A percentile compares a stretch with the other conserved stretches of the same genome.
Conservation (phyloP, 352 stramenopile genomes). For the Phytopythium kandeliae region DNA sequence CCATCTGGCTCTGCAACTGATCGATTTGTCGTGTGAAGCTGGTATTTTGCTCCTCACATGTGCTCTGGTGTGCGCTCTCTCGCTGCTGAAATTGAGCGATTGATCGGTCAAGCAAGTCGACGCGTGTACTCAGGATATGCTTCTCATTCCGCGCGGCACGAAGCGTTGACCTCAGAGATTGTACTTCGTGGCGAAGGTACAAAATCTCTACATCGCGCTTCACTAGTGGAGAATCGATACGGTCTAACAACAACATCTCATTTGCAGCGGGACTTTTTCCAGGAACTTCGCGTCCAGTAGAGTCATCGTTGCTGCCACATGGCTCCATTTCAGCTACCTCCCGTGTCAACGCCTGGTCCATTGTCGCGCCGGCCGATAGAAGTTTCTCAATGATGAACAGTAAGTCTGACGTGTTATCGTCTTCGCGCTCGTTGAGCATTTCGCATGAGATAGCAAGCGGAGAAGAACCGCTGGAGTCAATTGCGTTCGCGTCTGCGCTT, state of each 20-base stretch:
- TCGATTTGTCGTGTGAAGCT: conserved; percentile 27
- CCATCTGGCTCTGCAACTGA: conserved; percentile 56
- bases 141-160: background rate
- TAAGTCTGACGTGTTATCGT: conserved; percentile 12
- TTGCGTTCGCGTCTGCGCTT: conserved; percentile 33
- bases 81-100: conserved; percentile 1
- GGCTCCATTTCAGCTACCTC: background rate
- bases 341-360: conserved; percentile 10
- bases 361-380: conserved; percentile 23
- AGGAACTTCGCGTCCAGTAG: background rate
- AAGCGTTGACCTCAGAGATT: conserved; percentile 3
- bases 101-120: background rate
- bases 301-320: background rate
- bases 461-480: conserved; percentile 22
- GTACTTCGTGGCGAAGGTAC: conserved; percentile 39
- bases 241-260: conserved; percentile 31
- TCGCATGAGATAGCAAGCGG: conserved; percentile 44
- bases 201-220: conserved; percentile 52
- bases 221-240: conserved; percentile 33
- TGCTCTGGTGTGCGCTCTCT: conserved; percentile 8
- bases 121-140: background rate
- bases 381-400: conserved; percentile 51
- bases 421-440: conserved; percentile 28
- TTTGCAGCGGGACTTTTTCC: background rate
- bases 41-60: conserved; percentile 1